These are phyloP conservation scores for Pseudopyricularia javanii DNA, from an alignment of 2,329 filamentous ascomycete genomes.

Conservation along the genomic window DNA sequence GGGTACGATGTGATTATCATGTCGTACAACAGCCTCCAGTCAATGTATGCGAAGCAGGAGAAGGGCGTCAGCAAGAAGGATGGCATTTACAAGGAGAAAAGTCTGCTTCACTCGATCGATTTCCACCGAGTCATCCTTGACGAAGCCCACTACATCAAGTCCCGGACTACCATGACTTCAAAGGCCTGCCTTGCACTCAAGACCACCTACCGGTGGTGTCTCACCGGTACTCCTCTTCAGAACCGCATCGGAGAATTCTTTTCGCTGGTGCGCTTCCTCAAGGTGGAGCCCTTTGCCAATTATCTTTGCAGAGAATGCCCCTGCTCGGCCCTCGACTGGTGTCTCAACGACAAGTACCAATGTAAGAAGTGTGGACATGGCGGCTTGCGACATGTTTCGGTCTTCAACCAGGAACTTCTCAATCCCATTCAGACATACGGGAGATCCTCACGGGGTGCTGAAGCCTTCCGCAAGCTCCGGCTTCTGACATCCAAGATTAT, in stretches of 20 bases:
- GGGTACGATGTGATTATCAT: slow-evolving; percentile 92
- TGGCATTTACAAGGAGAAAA: slow-evolving; percentile 67
- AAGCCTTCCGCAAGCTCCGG: slow-evolving; percentile 70
- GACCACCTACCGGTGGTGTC: slow-evolving; percentile 84
- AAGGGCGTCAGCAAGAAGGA: slow-evolving; percentile 79
- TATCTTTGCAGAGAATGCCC: slow-evolving; percentile 86
- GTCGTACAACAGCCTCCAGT: slow-evolving; percentile 87
- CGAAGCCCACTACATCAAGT: slow-evolving; percentile 77
- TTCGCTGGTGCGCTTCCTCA: slow-evolving; percentile 82
- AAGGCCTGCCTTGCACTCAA: slow-evolving; percentile 90
- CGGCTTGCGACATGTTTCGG: slow-evolving; percentile 48
- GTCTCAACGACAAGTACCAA: slow-evolving; percentile 50
- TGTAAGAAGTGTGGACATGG: slow-evolving; percentile 55
- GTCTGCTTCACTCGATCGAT: slow-evolving; percentile 68
- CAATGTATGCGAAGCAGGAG: slow-evolving; percentile 81
- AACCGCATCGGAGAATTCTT: slow-evolving; percentile 98
- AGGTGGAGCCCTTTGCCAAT: slow-evolving; percentile 77
- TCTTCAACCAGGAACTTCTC: slow-evolving; percentile 63
- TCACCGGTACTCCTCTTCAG: slow-evolving; percentile 89
- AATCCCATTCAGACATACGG: slow-evolving; percentile 64
- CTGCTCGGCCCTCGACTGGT: slow-evolving; percentile 78
- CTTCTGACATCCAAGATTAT: slow-evolving; percentile 89
- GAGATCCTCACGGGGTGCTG: slow-evolving; percentile 47
- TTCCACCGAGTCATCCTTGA: slow-evolving; percentile 92
- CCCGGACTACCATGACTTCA: slow-evolving; percentile 77